Base-by-base conservation (phyloP, 805 yeast species). In the Wickerhamia fluorescens region DNA sequence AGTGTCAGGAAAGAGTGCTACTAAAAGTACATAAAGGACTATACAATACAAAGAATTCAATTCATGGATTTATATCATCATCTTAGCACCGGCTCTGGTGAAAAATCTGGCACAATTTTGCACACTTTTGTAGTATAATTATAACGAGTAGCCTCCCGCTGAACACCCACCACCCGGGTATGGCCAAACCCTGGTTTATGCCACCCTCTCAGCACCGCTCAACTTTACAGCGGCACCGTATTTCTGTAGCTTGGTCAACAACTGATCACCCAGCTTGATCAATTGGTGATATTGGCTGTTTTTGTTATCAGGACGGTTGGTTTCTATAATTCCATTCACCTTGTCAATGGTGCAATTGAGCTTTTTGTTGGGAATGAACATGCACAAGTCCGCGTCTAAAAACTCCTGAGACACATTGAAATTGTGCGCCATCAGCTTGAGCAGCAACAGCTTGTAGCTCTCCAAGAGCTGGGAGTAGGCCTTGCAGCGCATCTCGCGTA, bases 161-260 rank as follows among this genome's bases (percentile, higher is more conserved):
- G n/a, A n/a, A n/a, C n/a, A n/a, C n/a, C n/a, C n/a, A n/a, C n/a
- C n/a, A n/a, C n/a, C n/a, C n/a, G n/a, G n/a, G n/a, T n/a, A n/a
- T n/a, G n/a, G n/a, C n/a, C n/a, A n/a, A n/a, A n/a, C n/a, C n/a
- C n/a, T n/a, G 27, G 11, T 28, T 34, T 39, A 38, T 15, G 41
- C 45, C 6, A 72, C 76, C 42, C 76, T 70, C 51, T 87, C 96
- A 16, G 95, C 83, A 27, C 97, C 96, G 49, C 94, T 81, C 46
- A 92, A 71, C 55, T 94, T 83, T 28, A 92, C 97, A 14, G 96
- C 96, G 25, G 97, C 96, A 26, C 95, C 95, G 46, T 89, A 92
- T 56, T 88, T 92, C 56, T 92, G 98, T 50, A 92, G 70, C 56
- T 89, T 92, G 11, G 98, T 89, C 53, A 92, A 73, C 46, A 92